Evolutionary conservation across 768 basidiomycete genomes (phyloP).

Genomic region (Suillus variegatus): DNA sequence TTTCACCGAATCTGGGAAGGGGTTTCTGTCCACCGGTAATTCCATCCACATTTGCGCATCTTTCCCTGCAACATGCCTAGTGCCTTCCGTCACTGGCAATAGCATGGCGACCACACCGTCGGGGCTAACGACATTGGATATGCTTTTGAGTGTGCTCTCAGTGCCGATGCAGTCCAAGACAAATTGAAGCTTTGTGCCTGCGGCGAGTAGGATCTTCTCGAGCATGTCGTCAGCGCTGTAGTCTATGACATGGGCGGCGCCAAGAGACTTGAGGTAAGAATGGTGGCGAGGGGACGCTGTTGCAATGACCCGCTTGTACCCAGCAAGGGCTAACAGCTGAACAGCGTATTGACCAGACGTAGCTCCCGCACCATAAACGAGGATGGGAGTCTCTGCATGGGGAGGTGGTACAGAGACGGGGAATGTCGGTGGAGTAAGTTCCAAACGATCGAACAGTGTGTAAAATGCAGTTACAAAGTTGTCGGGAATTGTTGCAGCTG

Average conservation of each 20-base stretch:
- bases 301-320: conserved; percentile 44
- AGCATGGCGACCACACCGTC: conserved; percentile 44
- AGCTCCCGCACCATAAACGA: conserved; percentile 48
- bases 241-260: conserved; percentile 43
- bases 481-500: conserved; percentile 42
- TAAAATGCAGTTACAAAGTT: conserved; percentile 44
- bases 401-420: conserved; percentile 32
- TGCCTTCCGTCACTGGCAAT: conserved; percentile 48
- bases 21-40: conserved; percentile 36
- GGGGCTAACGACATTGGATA: conserved; percentile 40
- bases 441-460: conserved; percentile 40
- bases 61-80: conserved; percentile 15
- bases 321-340: conserved; percentile 42
- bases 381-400: conserved; percentile 35
- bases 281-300: conserved; percentile 43
- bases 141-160: conserved; percentile 34
- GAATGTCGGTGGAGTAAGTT: conserved; percentile 34
- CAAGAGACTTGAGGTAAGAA: conserved; percentile 39
- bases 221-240: conserved; percentile 39
- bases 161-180: conserved; percentile 43
- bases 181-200: conserved; percentile 31
- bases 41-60: conserved; percentile 31
- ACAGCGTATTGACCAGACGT: conserved; percentile 40
- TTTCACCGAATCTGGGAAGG: conserved; percentile 39
- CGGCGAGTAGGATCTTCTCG: conserved; percentile 35